Conservation (phyloP, 2,329 filamentous ascomycete species). For the Monosporascus sp. region DNA sequence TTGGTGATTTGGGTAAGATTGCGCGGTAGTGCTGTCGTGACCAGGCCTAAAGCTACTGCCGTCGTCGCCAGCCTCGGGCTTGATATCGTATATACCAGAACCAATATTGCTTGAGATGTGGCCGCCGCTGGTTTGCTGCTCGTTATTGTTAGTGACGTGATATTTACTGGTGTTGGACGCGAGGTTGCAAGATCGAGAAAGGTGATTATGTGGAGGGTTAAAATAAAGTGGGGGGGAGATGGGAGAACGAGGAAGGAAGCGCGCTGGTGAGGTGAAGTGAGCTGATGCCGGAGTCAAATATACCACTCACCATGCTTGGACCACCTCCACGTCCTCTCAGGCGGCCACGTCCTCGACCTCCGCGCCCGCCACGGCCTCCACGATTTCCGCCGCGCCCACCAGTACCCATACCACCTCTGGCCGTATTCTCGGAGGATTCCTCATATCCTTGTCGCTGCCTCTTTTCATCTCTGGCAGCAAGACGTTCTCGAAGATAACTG, state of each 20-base stretch:
- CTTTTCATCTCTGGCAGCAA: slow-evolving; percentile 69
- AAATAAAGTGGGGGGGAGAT: too few relatives aligned
- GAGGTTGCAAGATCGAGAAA: too few relatives aligned
- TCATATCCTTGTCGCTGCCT: slow-evolving; percentile 26
- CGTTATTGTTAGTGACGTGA: not conserved
- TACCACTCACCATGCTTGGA: not conserved
- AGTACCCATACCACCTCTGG: slow-evolving; percentile 19
- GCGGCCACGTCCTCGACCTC: slow-evolving; percentile 9
- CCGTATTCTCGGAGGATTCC: slow-evolving; percentile 13
- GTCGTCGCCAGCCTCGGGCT: not conserved
- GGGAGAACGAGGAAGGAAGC: too few relatives aligned
- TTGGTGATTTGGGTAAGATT: not conserved
- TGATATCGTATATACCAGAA: not conserved
- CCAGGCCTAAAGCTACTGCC: not conserved
- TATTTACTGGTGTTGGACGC: too few relatives aligned
- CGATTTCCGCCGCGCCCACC: slow-evolving; percentile 9
- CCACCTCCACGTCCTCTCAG: slow-evolving; percentile 10
- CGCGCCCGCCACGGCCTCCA: slow-evolving; percentile 9
- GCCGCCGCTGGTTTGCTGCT: not conserved
- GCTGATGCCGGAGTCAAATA: not conserved
- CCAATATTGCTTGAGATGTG: slow-evolving; percentile 1
- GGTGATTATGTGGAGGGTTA: too few relatives aligned
- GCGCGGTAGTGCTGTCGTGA: not conserved
- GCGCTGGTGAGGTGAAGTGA: not conserved
- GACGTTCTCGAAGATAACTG: slow-evolving; percentile 68